Conservation (phyloP, 225 moss, liverwort and hornwort species). For the Pseudisothecium myosuroides region DNA sequence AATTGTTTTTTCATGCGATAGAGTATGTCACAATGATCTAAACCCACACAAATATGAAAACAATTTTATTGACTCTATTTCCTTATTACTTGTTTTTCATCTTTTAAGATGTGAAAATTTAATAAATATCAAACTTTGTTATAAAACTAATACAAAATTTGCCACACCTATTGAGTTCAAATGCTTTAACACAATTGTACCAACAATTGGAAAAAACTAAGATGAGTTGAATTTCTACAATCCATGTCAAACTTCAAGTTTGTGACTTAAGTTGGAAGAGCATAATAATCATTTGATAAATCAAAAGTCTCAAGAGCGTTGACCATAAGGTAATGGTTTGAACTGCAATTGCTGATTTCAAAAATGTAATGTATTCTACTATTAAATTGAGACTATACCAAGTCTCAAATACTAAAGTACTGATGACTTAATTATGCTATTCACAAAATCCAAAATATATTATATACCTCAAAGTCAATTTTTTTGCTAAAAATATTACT, state of each 20-base stretch:
- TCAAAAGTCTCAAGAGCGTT: neutral
- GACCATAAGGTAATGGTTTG: neutral
- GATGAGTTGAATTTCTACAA: neutral
- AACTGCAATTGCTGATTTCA: neutral
- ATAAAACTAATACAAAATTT: neutral
- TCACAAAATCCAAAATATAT: too few relatives aligned
- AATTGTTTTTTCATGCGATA: neutral
- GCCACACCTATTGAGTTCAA: accelerated
- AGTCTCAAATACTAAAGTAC: too few relatives aligned
- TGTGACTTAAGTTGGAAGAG: accelerated
- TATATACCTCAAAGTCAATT: neutral
- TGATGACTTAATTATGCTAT: too few relatives aligned
- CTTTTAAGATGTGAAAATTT: neutral
- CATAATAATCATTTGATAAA: neutral
- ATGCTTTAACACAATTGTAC: neutral
- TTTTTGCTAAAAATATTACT: neutral
- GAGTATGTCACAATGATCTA: accelerated
- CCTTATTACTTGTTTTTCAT: neutral
- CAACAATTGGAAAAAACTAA: too few relatives aligned
- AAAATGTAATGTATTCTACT: too few relatives aligned
- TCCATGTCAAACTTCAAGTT: accelerated
- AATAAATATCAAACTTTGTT: neutral
- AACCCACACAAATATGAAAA: neutral
- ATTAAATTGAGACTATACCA: neutral
- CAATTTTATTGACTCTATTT: accelerated